phyloP scores from a whole-genome alignment of 768 basidiomycete genomes.

The Rhizopogon vinicolor region DNA sequence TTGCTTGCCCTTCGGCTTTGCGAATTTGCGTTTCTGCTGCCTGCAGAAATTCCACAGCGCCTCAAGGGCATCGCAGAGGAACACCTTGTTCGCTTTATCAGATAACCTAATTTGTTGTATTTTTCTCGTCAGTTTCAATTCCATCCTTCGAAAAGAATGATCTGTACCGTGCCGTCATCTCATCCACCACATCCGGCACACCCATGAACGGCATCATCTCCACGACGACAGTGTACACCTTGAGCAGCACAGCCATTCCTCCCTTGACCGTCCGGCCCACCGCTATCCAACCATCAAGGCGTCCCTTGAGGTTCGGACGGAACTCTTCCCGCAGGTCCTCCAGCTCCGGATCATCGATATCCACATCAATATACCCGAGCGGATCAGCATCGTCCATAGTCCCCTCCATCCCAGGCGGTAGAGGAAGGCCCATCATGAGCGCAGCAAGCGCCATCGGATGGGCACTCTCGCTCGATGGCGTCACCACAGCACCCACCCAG shows the following conservation, averaged over 20 bases:
- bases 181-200: conserved; percentile 46
- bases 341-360: conserved; percentile 48
- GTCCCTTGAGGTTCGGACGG: conserved; percentile 48
- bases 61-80: conserved; percentile 50
- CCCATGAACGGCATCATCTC: conserved; percentile 56
- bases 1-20: conserved; percentile 14
- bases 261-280: conserved; percentile 35
- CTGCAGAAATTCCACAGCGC: conserved; percentile 45
- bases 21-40: conserved; percentile 35
- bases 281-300: conserved; percentile 56
- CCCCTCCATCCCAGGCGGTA: conserved; percentile 33
- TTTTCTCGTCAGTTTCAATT: background rate
- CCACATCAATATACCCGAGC: conserved; percentile 46
- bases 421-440: conserved; percentile 55
- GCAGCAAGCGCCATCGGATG: conserved; percentile 61
- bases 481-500: conserved; percentile 48
- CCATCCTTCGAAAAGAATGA: background rate
- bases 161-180: conserved; percentile 51
- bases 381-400: conserved; percentile 40
- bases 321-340: conserved; percentile 61
- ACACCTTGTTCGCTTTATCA: conserved; percentile 49
- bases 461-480: conserved; percentile 31
- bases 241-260: conserved; percentile 30
- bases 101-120: conserved; percentile 33
- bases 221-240: conserved; percentile 40